phyloP scores from a whole-genome alignment of 257 asterid genomes.

The Gentiana straminea region DNA sequence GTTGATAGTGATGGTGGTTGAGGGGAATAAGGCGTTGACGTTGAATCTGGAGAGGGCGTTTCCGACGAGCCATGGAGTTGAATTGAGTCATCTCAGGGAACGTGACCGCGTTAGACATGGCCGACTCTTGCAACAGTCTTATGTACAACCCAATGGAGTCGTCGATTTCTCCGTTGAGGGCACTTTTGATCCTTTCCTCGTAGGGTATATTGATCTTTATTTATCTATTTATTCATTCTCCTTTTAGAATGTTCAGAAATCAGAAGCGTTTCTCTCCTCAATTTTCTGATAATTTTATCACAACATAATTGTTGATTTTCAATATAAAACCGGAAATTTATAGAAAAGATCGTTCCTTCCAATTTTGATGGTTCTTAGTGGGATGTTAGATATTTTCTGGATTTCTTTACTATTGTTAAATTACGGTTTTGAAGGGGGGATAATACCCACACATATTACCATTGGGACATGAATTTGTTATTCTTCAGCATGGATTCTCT shows the following conservation, averaged over 20 bases:
- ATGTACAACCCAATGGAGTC: slow-evolving; percentile 27
- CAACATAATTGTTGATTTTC: no score
- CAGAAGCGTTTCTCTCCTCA: no score
- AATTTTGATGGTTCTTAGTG: no score
- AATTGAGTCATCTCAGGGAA: slow-evolving; percentile 61
- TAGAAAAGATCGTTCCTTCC: no score
- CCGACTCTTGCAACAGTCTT: slow-evolving; percentile 66
- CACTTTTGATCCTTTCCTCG: slow-evolving; percentile 80
- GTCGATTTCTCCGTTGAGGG: slow-evolving; percentile 83
- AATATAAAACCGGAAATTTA: no score
- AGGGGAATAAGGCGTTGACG: slow-evolving; percentile 40
- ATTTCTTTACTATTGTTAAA: no score
- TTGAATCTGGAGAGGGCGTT: slow-evolving; percentile 58
- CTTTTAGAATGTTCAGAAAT: neutral
- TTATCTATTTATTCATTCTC: slow-evolving; percentile 1
- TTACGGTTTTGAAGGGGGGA: no score
- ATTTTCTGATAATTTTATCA: no score
- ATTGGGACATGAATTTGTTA: no score
- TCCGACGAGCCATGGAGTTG: slow-evolving; percentile 48
- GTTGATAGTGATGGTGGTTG: slow-evolving; percentile 19
- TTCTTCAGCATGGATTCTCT: no score
- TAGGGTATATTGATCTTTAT: slow-evolving; percentile 50
- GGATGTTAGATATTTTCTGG: no score
- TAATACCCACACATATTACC: no score
- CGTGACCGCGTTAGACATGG: slow-evolving; percentile 70